Conservation (phyloP, 2,329 filamentous ascomycete species). For the Penicillium sp. region DNA sequence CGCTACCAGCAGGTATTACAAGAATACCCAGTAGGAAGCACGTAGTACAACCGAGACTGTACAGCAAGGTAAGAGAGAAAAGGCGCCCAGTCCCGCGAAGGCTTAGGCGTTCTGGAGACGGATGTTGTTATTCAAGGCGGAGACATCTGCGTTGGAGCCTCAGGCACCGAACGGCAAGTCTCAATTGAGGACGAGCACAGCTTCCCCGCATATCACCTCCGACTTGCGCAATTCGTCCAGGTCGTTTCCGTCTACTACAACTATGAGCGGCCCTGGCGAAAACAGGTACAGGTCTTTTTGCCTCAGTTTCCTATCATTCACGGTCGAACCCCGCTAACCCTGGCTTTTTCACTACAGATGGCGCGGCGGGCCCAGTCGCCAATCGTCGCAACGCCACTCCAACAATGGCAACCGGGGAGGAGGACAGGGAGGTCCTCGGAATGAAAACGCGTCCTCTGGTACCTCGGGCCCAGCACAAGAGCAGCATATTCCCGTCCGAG, state of each 20-base stretch:
- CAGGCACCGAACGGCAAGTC: constrained; percentile 13
- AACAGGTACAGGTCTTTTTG: constrained; percentile 29
- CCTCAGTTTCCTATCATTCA: background rate
- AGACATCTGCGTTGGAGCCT: constrained; percentile 15
- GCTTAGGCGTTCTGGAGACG: background rate
- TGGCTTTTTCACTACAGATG: constrained; percentile 29
- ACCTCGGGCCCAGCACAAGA: constrained; percentile 29
- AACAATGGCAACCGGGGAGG: constrained; percentile 27
- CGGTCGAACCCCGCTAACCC: constrained; percentile 9
- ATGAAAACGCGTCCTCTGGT: constrained; percentile 30
- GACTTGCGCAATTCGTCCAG: background rate
- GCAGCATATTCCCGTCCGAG: constrained; percentile 40
- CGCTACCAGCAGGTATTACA: background rate
- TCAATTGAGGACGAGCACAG: constrained; percentile 15
- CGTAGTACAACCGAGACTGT: background rate
- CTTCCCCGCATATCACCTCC: constrained; percentile 17
- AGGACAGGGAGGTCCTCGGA: constrained; percentile 30
- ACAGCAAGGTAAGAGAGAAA: background rate
- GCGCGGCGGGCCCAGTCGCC: constrained; percentile 37
- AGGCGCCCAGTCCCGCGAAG: constrained; percentile 3
- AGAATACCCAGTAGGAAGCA: background rate
- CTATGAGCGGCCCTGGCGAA: constrained; percentile 36
- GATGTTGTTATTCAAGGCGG: constrained; percentile 23
- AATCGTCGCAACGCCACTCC: constrained; percentile 35
- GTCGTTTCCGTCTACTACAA: constrained; percentile 10